Conservation (phyloP, 208 protist species). For the Trypanosoma mega region DNA sequence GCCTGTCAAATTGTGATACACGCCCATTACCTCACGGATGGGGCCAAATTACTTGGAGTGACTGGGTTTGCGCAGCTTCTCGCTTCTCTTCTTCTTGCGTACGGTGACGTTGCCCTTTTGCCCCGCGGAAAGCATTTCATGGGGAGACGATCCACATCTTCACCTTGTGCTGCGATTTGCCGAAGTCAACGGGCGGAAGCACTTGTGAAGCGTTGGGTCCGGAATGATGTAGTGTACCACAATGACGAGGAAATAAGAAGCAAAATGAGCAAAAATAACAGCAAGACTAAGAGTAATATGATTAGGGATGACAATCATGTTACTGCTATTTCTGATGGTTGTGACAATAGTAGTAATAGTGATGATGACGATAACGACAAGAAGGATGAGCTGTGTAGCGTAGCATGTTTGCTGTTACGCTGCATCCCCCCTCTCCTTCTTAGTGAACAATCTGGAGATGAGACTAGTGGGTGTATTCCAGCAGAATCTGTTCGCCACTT, state of each 20-base stretch:
- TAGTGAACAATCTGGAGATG: background rate
- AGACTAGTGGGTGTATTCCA: background rate
- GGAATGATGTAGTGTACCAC: background rate
- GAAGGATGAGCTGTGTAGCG: background rate
- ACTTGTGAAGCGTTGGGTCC: background rate
- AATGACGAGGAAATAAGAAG: no score
- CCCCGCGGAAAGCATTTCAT: slow-evolving; percentile 2
- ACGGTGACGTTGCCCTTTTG: slow-evolving; percentile 16
- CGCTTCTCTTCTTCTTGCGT: slow-evolving; percentile 11
- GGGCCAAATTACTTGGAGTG: background rate
- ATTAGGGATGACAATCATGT: background rate
- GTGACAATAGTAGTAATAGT: no score
- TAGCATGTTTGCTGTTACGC: background rate
- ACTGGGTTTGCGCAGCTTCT: slow-evolving; percentile 22
- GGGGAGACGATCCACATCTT: background rate
- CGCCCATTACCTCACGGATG: slow-evolving; percentile 6
- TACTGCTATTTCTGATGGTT: background rate
- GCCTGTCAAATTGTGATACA: slow-evolving; percentile 17
- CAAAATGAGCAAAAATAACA: no score
- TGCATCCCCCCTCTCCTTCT: background rate
- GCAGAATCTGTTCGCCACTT: slow-evolving; percentile 1
- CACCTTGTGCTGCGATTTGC: background rate
- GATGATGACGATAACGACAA: background rate
- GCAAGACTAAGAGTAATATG: no score
- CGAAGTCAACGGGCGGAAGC: slow-evolving; percentile 4